Evolutionary conservation across 1,139 yeast species (phyloP).

Genomic region (Pichia sp.): DNA sequence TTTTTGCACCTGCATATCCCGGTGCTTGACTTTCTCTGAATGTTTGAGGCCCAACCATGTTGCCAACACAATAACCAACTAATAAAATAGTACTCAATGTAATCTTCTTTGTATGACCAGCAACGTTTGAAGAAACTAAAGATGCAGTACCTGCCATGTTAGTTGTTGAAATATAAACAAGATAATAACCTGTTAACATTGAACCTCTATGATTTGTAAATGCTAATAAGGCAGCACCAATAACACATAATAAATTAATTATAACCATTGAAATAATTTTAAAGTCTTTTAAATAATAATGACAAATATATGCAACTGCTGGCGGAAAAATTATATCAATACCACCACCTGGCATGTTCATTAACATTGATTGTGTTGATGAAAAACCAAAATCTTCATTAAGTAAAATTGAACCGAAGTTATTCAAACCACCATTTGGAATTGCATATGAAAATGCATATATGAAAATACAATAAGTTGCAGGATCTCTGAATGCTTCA

Average conservation of each 20-base stretch:
- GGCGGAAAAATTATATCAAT: conserved; percentile 31
- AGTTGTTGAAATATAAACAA: conserved; percentile 28
- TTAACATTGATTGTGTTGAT: conserved; percentile 26
- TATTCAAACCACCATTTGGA: conserved; percentile 34
- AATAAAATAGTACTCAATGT: conserved; percentile 52
- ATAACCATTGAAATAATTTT: conserved; percentile 12
- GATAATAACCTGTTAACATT: conserved; percentile 39
- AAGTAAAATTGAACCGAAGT: conserved; percentile 37
- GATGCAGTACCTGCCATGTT: conserved; percentile 30
- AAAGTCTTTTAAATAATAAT: conserved; percentile 19
- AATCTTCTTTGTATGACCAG: conserved; percentile 39
- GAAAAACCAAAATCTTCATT: conserved; percentile 30
- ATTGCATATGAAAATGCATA: conserved; percentile 32
- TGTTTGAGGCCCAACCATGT: conserved; percentile 51
- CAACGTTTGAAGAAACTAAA: conserved; percentile 42
- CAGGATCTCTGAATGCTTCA: conserved; percentile 29
- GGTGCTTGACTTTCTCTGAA: conserved; percentile 40
- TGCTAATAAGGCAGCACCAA: conserved; percentile 13
- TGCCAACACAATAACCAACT: conserved; percentile 55
- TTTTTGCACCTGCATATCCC: conserved; percentile 36
- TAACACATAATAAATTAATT: conserved; percentile 11
- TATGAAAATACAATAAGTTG: conserved; percentile 27
- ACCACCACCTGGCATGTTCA: conserved; percentile 35
- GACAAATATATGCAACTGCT: conserved; percentile 32
- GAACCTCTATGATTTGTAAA: conserved; percentile 26